phyloP scores from a whole-genome alignment of 108 stramenopile genomes.

The Cyclotella baltica region DNA sequence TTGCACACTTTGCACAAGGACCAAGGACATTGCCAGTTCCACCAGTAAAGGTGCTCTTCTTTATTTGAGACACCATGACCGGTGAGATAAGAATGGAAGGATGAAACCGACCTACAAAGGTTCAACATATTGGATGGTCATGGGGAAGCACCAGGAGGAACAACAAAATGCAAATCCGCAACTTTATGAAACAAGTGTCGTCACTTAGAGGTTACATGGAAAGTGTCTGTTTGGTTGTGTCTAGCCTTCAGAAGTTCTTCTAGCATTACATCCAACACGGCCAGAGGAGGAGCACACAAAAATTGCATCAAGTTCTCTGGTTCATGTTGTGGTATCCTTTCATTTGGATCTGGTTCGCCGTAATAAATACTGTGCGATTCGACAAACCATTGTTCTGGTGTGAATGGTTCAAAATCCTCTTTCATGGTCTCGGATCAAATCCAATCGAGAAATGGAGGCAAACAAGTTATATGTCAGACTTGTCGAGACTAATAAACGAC shows the following conservation, averaged over 20 bases:
- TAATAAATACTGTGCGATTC: conserved; percentile 29
- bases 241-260: conserved; percentile 45
- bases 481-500: background rate
- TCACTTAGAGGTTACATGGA: conserved; percentile 41
- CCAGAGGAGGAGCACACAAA: conserved; percentile 43
- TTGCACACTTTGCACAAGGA: conserved; percentile 20
- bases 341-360: conserved; percentile 12
- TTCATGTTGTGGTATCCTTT: conserved; percentile 24
- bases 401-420: background rate
- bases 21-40: conserved; percentile 30
- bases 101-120: conserved; percentile 34
- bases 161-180: conserved; percentile 28
- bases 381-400: conserved; percentile 27
- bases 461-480: conserved; percentile 31
- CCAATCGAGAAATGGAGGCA: conserved; percentile 26
- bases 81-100: conserved; percentile 35
- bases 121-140: conserved; percentile 45
- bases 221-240: conserved; percentile 39
- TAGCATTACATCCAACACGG: conserved; percentile 20
- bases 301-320: background rate
- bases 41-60: conserved; percentile 17
- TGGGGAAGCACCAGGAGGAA: conserved; percentile 19
- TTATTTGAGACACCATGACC: conserved; percentile 41
- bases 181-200: conserved; percentile 18
- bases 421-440: background rate